Percentiles rank a stretch among this genome's conserved stretches.
These are phyloP conservation scores for Rhynchosporium secalis DNA, from an alignment of 2,329 filamentous ascomycete species.

Conservation along the genomic window DNA sequence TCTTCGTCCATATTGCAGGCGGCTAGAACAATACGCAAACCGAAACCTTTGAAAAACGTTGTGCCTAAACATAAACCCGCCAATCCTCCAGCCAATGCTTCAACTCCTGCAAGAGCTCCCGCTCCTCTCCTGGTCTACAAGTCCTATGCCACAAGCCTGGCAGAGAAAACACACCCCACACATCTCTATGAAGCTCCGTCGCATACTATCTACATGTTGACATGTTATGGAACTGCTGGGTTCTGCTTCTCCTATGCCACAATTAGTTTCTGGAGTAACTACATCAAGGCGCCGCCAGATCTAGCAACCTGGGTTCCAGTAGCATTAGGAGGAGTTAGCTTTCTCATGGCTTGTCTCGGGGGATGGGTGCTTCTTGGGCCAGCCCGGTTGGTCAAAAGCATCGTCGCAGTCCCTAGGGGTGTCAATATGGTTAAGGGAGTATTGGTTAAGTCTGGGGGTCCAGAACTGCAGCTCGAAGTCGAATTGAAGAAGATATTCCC, in stretches of 20 bases:
- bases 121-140: slow-evolving; percentile 37
- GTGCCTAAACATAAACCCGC: slow-evolving; percentile 13
- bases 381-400: slow-evolving; percentile 53
- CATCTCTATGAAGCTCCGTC: slow-evolving; percentile 65
- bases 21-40: slow-evolving; percentile 19
- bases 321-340: slow-evolving; percentile 57
- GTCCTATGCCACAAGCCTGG: slow-evolving; percentile 55
- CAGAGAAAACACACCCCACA: slow-evolving; percentile 55
- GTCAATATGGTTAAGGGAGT: slow-evolving; percentile 24
- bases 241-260: slow-evolving; percentile 54
- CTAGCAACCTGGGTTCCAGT: slow-evolving; percentile 57
- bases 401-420: slow-evolving; percentile 35
- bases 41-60: slow-evolving; percentile 13
- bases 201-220: slow-evolving; percentile 61
- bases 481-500: slow-evolving; percentile 40
- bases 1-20: slow-evolving; percentile 29
- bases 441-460: slow-evolving; percentile 11
- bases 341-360: slow-evolving; percentile 61
- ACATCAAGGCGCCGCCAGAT: slow-evolving; percentile 51
- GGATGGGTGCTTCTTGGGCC: slow-evolving; percentile 60
- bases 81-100: slow-evolving; percentile 6
- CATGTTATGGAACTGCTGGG: slow-evolving; percentile 56
- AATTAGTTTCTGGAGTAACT: slow-evolving; percentile 52
- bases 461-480: slow-evolving; percentile 52
- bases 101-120: slow-evolving; percentile 13